phyloP scores from a whole-genome alignment of 345 rosid genomes.

The Diplotaxis tenuifolia region DNA sequence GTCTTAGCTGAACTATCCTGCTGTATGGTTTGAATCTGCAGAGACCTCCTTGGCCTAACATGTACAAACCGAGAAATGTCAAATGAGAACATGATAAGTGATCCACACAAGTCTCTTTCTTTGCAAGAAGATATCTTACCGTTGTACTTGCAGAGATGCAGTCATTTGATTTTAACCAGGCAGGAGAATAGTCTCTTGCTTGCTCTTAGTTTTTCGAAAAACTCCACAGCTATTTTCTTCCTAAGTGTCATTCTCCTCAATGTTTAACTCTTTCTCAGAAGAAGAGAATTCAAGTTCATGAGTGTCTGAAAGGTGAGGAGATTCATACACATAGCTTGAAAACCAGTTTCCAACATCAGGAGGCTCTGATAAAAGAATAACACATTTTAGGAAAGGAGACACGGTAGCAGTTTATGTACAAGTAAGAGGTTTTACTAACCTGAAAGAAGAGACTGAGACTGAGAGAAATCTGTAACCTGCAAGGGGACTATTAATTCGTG shows the following conservation, averaged over 20 bases:
- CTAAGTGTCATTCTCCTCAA: conserved; percentile 39
- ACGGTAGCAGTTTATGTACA: background rate
- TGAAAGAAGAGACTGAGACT: conserved; percentile 32
- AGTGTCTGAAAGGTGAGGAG: conserved; percentile 39
- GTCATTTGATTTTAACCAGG: conserved; percentile 23
- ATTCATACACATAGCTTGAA: conserved; percentile 47
- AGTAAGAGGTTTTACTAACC: conserved; percentile 52
- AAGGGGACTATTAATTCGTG: conserved; percentile 1
- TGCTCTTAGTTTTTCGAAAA: conserved; percentile 17
- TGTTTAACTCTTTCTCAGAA: conserved; percentile 25
- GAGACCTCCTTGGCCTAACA: conserved; percentile 31
- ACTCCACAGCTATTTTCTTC: conserved; percentile 10
- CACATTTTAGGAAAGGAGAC: background rate
- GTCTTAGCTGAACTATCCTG: conserved; percentile 62
- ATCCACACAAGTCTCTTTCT: too few relatives aligned
- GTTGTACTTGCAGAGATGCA: too few relatives aligned
- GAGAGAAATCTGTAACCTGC: conserved; percentile 41
- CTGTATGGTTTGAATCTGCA: conserved; percentile 30
- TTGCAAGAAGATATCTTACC: conserved; percentile 14
- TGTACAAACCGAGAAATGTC: conserved; percentile 5
- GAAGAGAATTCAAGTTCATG: conserved; percentile 26
- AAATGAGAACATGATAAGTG: background rate
- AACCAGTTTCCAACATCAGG: conserved; percentile 59
- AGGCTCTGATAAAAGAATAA: conserved; percentile 49
- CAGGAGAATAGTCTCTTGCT: conserved; percentile 16